Percentiles rank a stretch among this genome's conserved stretches.
These are phyloP conservation scores for Malus sieversii DNA, from an alignment of 306 rosid genomes.

Conservation along the genomic window DNA sequence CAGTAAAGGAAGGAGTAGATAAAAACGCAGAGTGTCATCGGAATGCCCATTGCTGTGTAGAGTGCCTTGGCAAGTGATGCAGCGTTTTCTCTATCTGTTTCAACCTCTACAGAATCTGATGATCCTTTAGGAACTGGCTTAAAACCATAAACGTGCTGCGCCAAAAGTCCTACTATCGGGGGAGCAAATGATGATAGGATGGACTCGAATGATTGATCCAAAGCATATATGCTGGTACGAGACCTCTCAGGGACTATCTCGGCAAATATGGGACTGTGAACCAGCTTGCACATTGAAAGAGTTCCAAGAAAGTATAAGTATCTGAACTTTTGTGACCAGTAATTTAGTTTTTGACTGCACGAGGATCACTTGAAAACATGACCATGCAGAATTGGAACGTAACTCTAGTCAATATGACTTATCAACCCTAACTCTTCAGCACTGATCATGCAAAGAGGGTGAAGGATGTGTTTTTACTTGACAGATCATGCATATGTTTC, in stretches of 20 bases:
- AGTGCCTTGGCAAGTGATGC: conserved; percentile 72
- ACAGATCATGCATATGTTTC: background rate
- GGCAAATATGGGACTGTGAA: conserved; percentile 91
- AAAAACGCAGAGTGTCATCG: conserved; percentile 51
- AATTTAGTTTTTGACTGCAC: background rate
- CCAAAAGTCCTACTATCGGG: conserved; percentile 68
- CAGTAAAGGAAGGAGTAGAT: conserved; percentile 68
- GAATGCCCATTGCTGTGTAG: conserved; percentile 59
- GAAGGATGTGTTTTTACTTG: background rate
- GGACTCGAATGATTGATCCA: conserved; percentile 69
- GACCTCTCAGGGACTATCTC: conserved; percentile 87
- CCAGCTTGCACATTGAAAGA: conserved; percentile 6
- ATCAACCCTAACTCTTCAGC: background rate
- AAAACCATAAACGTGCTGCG: conserved; percentile 61
- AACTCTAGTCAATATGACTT: background rate
- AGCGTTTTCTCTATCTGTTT: conserved; percentile 72
- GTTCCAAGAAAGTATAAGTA: background rate
- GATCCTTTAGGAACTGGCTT: conserved; percentile 59
- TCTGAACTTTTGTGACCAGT: background rate
- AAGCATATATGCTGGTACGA: conserved; percentile 65
- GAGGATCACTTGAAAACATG: background rate
- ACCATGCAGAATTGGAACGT: background rate
- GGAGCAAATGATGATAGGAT: conserved; percentile 80
- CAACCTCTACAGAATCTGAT: conserved; percentile 36
- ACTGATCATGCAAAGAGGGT: background rate